These are phyloP conservation scores for Sporobolomyces roseus DNA, from an alignment of 768 basidiomycete genomes.

Conservation along the genomic window DNA sequence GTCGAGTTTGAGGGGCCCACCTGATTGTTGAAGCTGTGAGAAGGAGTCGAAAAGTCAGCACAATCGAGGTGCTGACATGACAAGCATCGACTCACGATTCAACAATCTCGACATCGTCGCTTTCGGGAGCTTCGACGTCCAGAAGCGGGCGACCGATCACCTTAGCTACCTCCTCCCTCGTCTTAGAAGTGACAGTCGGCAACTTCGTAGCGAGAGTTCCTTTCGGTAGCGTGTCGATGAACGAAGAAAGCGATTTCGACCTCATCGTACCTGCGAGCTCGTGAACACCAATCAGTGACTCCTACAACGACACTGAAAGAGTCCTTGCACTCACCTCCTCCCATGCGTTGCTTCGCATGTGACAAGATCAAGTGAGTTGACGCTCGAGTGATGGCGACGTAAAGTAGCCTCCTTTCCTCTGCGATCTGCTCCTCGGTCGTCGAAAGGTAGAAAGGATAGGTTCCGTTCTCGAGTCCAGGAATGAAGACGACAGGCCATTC, in stretches of 20 bases:
- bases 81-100: too few relatives aligned
- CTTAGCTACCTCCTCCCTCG: not conserved
- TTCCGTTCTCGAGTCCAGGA: constrained; percentile 59
- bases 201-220: not conserved
- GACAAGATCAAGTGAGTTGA: constrained; percentile 55
- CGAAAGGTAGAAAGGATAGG: constrained; percentile 67
- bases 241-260: not conserved
- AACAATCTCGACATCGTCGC: too few relatives aligned
- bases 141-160: too few relatives aligned
- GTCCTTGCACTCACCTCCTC: constrained; percentile 42
- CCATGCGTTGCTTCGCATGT: constrained; percentile 46
- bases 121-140: too few relatives aligned
- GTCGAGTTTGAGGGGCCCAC: too few relatives aligned
- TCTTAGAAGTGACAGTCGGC: not conserved
- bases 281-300: too few relatives aligned
- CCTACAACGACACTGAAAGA: not conserved
- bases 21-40: too few relatives aligned
- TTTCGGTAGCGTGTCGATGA: not conserved
- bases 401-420: constrained; percentile 81
- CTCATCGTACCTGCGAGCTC: not conserved
- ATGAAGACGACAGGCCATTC: constrained; percentile 89
- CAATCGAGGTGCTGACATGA: too few relatives aligned
- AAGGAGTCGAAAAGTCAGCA: too few relatives aligned
- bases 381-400: constrained; percentile 83
- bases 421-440: constrained; percentile 61